phyloP scores from a whole-genome alignment of 768 basidiomycete species.

The Solioccasus polychromus region DNA sequence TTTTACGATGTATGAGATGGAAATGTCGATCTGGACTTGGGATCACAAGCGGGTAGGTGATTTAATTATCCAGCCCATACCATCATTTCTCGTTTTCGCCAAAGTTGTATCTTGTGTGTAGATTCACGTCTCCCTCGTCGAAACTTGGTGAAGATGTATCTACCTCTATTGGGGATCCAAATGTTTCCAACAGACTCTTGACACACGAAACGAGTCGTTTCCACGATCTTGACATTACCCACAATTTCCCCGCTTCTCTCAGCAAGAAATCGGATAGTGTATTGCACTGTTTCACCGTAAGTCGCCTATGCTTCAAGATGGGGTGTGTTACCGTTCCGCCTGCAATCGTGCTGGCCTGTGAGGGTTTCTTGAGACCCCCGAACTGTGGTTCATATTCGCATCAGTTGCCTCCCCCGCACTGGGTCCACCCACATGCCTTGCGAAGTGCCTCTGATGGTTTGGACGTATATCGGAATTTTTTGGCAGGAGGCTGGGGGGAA shows the following conservation, averaged over 20 bases:
- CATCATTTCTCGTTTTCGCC: neutral
- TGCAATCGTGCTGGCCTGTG: conserved; percentile 52
- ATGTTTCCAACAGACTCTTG: too few species aligned
- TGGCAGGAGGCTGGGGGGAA: conserved; percentile 60
- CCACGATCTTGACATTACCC: neutral
- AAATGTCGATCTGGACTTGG: conserved; percentile 58
- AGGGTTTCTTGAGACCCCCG: conserved; percentile 47
- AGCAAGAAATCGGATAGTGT: conserved; percentile 42
- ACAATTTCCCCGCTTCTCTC: conserved; percentile 1
- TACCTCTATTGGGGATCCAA: too few species aligned
- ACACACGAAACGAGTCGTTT: too few species aligned
- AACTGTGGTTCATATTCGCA: conserved; percentile 28
- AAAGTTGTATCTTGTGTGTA: neutral
- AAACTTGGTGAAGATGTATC: too few species aligned
- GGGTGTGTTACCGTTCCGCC: conserved; percentile 76
- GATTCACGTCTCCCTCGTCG: conserved; percentile 8
- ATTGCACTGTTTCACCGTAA: conserved; percentile 62
- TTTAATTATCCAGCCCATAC: neutral
- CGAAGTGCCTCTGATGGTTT: conserved; percentile 20
- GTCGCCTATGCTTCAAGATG: conserved; percentile 65
- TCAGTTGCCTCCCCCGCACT: conserved; percentile 27
- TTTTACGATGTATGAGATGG: conserved; percentile 58
- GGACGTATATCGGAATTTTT: conserved; percentile 36
- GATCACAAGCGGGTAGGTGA: conserved; percentile 74
- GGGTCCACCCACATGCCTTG: conserved; percentile 23